A percentile compares a stretch with the other conserved stretches of the same genome.
phyloP scores from a whole-genome alignment of 2,329 filamentous ascomycete species.

The Metarhizium robertsii region DNA sequence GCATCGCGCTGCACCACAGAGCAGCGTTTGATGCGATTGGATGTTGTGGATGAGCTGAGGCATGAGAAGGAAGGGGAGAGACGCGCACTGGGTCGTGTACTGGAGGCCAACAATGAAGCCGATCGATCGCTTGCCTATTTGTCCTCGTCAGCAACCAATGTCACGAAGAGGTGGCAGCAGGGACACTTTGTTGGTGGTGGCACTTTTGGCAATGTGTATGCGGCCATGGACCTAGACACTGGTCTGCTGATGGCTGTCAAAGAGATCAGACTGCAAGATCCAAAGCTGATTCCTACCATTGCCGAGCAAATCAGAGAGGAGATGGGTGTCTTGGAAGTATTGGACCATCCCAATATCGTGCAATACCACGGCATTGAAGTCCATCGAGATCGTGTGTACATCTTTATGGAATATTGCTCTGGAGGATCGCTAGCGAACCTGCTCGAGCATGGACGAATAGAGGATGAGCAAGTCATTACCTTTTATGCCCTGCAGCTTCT shows the following conservation, averaged over 20 bases:
- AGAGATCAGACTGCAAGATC: constrained; percentile 94
- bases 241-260: constrained; percentile 98
- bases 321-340: constrained; percentile 89
- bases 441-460: constrained; percentile 90
- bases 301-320: constrained; percentile 92
- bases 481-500: constrained; percentile 91
- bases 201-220: constrained; percentile 95
- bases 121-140: constrained; percentile 91
- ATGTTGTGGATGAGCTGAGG: constrained; percentile 67
- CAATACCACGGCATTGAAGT: constrained; percentile 98
- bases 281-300: constrained; percentile 89
- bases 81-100: constrained; percentile 77
- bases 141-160: constrained; percentile 88
- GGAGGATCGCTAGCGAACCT: constrained; percentile 85
- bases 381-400: constrained; percentile 97
- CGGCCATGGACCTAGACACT: constrained; percentile 92
- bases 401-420: constrained; percentile 99
- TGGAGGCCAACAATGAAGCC: constrained; percentile 92
- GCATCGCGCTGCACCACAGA: constrained; percentile 65
- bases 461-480: constrained; percentile 96
- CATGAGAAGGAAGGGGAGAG: constrained; percentile 75
- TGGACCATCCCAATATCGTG: constrained; percentile 96
- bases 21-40: constrained; percentile 64
- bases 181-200: constrained; percentile 96
- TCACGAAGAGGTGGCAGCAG: constrained; percentile 95